Evolutionary conservation across 768 basidiomycete species (phyloP), one percentile per base, ranked within the genome.

Genomic region (Leccinum sublutescens): DNA sequence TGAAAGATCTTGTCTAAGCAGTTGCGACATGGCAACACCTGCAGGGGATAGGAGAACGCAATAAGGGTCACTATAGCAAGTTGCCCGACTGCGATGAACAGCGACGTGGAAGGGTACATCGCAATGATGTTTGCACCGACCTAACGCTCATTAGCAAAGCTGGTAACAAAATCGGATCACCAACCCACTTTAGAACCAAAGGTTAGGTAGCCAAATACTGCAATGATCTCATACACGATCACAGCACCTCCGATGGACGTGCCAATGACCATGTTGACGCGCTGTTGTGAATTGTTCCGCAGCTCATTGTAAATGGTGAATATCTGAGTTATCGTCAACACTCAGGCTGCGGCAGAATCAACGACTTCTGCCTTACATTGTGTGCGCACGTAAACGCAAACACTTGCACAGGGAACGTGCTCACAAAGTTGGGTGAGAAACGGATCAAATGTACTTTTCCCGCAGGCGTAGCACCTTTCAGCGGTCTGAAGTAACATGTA

Each of bases 271-370:
- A 81, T 78, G 72, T 97, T 96, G 84, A 98, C 86, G 38, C 91
- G 84, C 49, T 74, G 66, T 71, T 97, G 95, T 2, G 86, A 84
- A 70, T 96, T 97, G 31, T 76, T 77, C 65, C 82, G 81, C 34
- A 98, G 79, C 74, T 98, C 96, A 71, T 98, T 98, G 77, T 88
- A 96, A 54, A 97, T 86, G 2, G 94, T 92, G 75, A 98, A 97
- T 17, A 98, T 76, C 92, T 98, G 64, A 12, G 40, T 33, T 27
- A 34, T 23, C 59, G 61, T 63, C 62, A 56, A 47, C 19, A 56
- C 33, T 25, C 43, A 19, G 43, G 48, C 8, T 19, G 10, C 23
- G 31, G 34, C 31, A 48, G 25, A 58, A 62, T 43, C 58, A 54
- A 27, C 25, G 19, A 57, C 43, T 12, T 36, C 25, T 9, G 29